These are phyloP conservation scores for Paecilomyces sp. DNA, from an alignment of 2,329 filamentous ascomycete species.

Conservation along the genomic window DNA sequence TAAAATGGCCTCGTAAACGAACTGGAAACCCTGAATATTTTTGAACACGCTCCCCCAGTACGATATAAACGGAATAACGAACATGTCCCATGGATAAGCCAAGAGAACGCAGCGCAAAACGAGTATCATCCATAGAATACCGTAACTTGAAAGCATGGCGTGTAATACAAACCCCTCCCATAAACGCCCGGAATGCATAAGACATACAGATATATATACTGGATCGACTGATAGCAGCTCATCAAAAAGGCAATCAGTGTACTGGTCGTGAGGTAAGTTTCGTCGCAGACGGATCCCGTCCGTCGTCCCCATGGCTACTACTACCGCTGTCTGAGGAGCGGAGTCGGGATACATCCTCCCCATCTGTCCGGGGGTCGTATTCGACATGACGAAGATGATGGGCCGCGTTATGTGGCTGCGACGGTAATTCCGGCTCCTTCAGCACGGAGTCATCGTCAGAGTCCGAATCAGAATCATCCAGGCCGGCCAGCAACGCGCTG, in stretches of 20 bases:
- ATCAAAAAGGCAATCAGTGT: neutral
- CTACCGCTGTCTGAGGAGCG: constrained; percentile 17
- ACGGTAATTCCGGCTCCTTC: constrained; percentile 3
- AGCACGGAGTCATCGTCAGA: constrained; percentile 19
- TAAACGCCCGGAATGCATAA: neutral
- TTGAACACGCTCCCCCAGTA: neutral
- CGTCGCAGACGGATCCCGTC: constrained; percentile 6
- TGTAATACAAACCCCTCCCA: neutral
- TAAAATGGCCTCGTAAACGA: neutral
- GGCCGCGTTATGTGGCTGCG: constrained; percentile 11
- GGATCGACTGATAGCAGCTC: neutral
- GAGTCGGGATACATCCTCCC: constrained; percentile 13
- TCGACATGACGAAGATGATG: constrained; percentile 14
- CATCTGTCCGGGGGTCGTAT: constrained; percentile 25
- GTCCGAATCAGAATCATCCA: constrained; percentile 24
- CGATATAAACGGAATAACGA: neutral
- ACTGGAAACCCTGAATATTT: neutral
- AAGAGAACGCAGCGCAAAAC: neutral
- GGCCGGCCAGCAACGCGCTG: constrained; percentile 25
- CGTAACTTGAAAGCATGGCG: neutral
- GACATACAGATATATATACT: neutral
- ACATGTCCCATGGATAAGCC: neutral
- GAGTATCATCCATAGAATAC: neutral
- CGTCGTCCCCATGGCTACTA: constrained; percentile 12
- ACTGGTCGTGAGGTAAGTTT: constrained; percentile 1